Conservation (phyloP, 2,329 filamentous ascomycete genomes). For the Fusarium sp. region DNA sequence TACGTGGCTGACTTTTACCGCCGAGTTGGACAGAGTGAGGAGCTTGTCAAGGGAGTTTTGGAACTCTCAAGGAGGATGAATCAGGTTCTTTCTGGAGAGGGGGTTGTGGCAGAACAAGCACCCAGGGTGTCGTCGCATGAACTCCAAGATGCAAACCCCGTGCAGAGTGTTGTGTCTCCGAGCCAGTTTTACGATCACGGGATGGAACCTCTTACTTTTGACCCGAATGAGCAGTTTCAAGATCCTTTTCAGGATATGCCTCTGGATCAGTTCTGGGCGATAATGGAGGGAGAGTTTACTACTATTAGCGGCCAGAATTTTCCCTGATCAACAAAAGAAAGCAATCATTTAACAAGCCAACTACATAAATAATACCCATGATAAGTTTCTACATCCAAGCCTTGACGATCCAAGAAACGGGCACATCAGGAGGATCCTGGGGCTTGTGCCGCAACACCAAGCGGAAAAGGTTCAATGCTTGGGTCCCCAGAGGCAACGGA, state of each 20-base stretch:
- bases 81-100: conserved; percentile 29
- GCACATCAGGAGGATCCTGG: conserved; percentile 10
- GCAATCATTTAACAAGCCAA: neutral
- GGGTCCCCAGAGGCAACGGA: conserved; percentile 22
- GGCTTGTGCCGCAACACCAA: conserved; percentile 27
- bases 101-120: conserved; percentile 8
- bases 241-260: conserved; percentile 43
- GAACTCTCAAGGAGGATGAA: conserved; percentile 30
- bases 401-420: conserved; percentile 20
- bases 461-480: conserved; percentile 18
- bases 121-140: conserved; percentile 14
- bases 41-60: conserved; percentile 30
- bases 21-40: conserved; percentile 22
- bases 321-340: neutral
- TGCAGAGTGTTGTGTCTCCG: conserved; percentile 16
- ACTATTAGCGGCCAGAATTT: conserved; percentile 21
- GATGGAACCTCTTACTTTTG: conserved; percentile 20
- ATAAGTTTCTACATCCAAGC: neutral
- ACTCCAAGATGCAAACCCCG: neutral
- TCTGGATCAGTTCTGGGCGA: conserved; percentile 42
- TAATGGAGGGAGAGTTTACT: conserved; percentile 38
- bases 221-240: conserved; percentile 34
- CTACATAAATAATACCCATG: neutral
- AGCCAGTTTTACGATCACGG: neutral
- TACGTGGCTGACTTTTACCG: conserved; percentile 32